Evolutionary conservation across 352 stramenopile species (phyloP).

Genomic region (Globisporangium viniferum): DNA sequence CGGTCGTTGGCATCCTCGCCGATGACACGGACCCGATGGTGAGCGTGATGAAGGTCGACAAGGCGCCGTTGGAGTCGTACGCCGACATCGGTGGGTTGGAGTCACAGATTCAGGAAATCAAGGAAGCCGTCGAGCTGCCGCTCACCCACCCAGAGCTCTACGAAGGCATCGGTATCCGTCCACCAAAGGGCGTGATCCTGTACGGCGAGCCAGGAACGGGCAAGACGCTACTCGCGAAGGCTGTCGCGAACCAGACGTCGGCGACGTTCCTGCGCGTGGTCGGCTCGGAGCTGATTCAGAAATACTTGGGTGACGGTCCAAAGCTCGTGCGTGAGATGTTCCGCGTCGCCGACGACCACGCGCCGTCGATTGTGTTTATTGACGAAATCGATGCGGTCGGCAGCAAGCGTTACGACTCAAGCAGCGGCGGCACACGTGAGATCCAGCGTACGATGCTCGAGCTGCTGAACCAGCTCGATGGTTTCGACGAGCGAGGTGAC

Average conservation of each 20-base stretch:
- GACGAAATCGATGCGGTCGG: conserved; percentile 99
- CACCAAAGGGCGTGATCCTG: conserved; percentile 99
- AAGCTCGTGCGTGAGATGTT: conserved; percentile 99
- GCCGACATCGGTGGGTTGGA: conserved; percentile 99
- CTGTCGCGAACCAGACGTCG: conserved; percentile 99
- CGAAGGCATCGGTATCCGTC: conserved; percentile 98
- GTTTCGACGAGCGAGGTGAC: conserved; percentile 99
- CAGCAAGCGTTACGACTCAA: conserved; percentile 99
- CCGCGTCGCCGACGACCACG: conserved; percentile 97
- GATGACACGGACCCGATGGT: conserved; percentile 99
- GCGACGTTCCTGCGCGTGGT: conserved; percentile 99
- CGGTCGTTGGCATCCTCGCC: conserved; percentile 97
- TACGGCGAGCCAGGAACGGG: conserved; percentile 99
- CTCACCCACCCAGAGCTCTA: conserved; percentile 99
- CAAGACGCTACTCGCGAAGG: conserved; percentile 99
- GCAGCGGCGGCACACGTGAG: conserved; percentile 96
- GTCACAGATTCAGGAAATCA: conserved; percentile 96
- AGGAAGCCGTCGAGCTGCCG: conserved; percentile 95
- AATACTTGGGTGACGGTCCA: conserved; percentile 99
- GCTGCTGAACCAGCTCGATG: conserved; percentile 99
- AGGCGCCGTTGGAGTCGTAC: conserved; percentile 99
- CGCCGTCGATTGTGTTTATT: conserved; percentile 99
- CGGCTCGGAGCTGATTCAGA: conserved; percentile 99
- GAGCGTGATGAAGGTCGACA: conserved; percentile 99
- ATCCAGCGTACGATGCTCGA: conserved; percentile 99